Conservation (phyloP, 768 basidiomycete genomes). For the Peribolospora kevripleyi region DNA sequence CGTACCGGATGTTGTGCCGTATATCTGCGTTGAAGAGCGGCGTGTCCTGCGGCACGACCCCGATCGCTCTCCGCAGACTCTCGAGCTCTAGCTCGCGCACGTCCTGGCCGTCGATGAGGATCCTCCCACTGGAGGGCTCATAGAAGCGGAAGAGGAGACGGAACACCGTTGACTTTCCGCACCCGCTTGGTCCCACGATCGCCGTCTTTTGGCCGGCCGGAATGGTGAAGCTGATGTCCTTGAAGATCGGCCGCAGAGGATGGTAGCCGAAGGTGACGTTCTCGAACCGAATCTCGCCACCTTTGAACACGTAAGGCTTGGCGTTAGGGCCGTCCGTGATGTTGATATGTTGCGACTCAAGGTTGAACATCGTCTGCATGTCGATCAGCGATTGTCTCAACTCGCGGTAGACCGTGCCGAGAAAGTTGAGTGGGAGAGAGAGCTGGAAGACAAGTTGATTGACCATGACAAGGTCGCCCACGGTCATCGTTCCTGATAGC, state of each 20-base stretch:
- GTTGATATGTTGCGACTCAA: constrained; percentile 45
- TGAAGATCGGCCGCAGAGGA: constrained; percentile 76
- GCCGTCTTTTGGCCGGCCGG: constrained; percentile 94
- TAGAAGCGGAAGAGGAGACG: constrained; percentile 88
- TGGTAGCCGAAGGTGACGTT: constrained; percentile 82
- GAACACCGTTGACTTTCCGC: constrained; percentile 92
- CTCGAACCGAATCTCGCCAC: constrained; percentile 77
- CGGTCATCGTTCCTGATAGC: constrained; percentile 68
- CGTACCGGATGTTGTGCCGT: constrained; percentile 86
- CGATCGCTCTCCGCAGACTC: constrained; percentile 48
- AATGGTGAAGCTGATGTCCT: constrained; percentile 59
- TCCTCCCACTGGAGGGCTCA: constrained; percentile 52
- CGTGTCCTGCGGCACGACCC: constrained; percentile 94
- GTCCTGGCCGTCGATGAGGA: constrained; percentile 62
- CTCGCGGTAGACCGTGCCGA: constrained; percentile 92
- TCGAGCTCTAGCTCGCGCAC: constrained; percentile 45
- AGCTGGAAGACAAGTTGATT: constrained; percentile 97
- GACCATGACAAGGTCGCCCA: constrained; percentile 96
- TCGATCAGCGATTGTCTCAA: constrained; percentile 85
- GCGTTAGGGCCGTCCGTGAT: constrained; percentile 50
- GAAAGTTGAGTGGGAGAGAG: constrained; percentile 83
- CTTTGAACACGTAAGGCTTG: constrained; percentile 39
- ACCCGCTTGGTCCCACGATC: constrained; percentile 88
- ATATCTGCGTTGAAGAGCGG: constrained; percentile 91
- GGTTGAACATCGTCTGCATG: constrained; percentile 84